A percentile compares a stretch with the other conserved stretches of the same genome.
These are phyloP conservation scores for Penicillium nucicola DNA, from an alignment of 495 filamentous ascomycete genomes.

Conservation along the genomic window DNA sequence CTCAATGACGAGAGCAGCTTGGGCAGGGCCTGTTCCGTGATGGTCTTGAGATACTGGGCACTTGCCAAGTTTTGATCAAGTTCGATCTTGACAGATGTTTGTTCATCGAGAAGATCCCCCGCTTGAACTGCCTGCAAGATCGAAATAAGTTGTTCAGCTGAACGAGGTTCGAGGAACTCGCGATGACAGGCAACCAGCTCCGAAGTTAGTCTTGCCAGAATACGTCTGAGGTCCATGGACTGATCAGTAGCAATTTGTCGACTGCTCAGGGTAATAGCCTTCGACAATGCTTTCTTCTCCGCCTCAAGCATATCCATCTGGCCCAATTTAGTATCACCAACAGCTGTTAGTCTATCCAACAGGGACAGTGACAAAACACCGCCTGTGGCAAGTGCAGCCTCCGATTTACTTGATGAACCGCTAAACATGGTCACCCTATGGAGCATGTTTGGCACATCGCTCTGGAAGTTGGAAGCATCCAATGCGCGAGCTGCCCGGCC, in stretches of 20 bases:
- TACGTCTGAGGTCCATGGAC: conserved; percentile 40
- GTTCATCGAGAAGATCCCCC: conserved; percentile 7
- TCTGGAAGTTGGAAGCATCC: conserved; percentile 30
- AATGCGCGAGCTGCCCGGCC: conserved; percentile 37
- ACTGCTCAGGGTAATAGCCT: conserved; percentile 47
- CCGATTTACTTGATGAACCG: conserved; percentile 24
- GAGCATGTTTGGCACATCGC: conserved; percentile 32
- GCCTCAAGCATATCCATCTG: conserved; percentile 62
- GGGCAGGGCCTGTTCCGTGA: conserved; percentile 32
- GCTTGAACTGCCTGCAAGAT: conserved; percentile 23
- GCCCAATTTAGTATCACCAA: conserved; percentile 53
- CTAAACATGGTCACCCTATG: conserved; percentile 37
- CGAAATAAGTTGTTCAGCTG: conserved; percentile 23
- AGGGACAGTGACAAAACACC: conserved; percentile 54
- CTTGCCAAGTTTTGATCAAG: conserved; percentile 22
- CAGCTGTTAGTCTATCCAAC: conserved; percentile 51
- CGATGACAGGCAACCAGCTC: conserved; percentile 45
- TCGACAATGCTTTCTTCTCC: conserved; percentile 61
- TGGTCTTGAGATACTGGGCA: conserved; percentile 34
- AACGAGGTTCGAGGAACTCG: conserved; percentile 34
- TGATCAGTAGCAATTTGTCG: conserved; percentile 46
- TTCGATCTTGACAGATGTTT: conserved; percentile 11
- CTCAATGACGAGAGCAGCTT: conserved; percentile 28
- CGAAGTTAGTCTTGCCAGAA: conserved; percentile 46
- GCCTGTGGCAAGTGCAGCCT: conserved; percentile 41